A percentile compares a stretch with the other conserved stretches of the same genome.
phyloP scores from a whole-genome alignment of 495 filamentous ascomycete species.

The Annulohypoxylon bovei region DNA sequence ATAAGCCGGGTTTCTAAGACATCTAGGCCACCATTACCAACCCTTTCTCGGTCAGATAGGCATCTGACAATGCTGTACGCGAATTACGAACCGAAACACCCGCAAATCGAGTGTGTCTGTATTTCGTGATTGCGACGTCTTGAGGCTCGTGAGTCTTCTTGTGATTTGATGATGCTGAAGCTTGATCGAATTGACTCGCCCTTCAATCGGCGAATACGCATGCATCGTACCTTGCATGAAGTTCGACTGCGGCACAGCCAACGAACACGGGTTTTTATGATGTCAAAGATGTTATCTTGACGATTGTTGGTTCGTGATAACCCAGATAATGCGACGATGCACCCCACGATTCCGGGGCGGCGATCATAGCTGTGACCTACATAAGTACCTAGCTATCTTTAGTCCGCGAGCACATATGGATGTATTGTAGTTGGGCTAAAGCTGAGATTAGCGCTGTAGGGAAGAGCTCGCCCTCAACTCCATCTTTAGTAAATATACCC shows the following conservation, averaged over 20 bases:
- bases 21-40: conserved; percentile 39
- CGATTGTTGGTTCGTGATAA: conserved; percentile 9
- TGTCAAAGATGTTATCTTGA: conserved; percentile 18
- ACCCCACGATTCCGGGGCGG: not conserved
- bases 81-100: conserved; percentile 33
- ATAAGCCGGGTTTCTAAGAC: conserved; percentile 45
- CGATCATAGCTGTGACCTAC: conserved; percentile 5
- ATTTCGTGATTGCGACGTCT: conserved; percentile 38
- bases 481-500: not conserved
- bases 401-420: not conserved
- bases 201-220: conserved; percentile 36
- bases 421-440: conserved; percentile 3
- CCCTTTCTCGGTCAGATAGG: conserved; percentile 28
- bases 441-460: conserved; percentile 17
- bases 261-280: conserved; percentile 31
- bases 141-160: conserved; percentile 35
- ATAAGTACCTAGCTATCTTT: not conserved
- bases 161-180: conserved; percentile 41
- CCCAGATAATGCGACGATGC: conserved; percentile 15
- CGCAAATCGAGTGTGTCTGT: conserved; percentile 23
- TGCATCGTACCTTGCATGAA: conserved; percentile 46
- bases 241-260: conserved; percentile 33
- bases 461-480: conserved; percentile 17
- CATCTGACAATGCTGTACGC: conserved; percentile 48
- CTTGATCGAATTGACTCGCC: conserved; percentile 40